Percentiles rank a stretch among this genome's conserved stretches.
phyloP scores from a whole-genome alignment of 768 basidiomycete genomes.

The Russula sp. region DNA sequence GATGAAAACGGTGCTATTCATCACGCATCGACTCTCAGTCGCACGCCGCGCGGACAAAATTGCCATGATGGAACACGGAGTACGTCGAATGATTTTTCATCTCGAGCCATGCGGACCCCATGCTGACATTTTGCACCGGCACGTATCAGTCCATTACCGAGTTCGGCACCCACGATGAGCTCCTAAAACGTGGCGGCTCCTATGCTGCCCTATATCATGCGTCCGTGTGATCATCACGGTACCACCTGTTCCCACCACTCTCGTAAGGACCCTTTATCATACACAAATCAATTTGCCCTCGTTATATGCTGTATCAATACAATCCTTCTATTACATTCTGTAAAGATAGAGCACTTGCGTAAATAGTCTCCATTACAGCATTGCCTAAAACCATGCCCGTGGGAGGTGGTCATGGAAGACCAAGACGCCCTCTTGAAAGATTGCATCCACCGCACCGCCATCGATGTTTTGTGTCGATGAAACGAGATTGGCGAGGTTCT shows the following conservation, averaged over 20 bases:
- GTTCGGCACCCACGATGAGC: constrained; percentile 29
- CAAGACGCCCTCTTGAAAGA: constrained; percentile 56
- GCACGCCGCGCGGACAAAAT: constrained; percentile 82
- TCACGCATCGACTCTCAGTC: constrained; percentile 77
- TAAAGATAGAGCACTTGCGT: constrained; percentile 16
- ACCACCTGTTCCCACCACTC: constrained; percentile 5
- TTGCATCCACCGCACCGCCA: constrained; percentile 60
- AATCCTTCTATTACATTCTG: constrained; percentile 20
- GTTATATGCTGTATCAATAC: constrained; percentile 19
- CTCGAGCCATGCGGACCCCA: constrained; percentile 1
- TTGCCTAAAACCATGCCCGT: constrained; percentile 45
- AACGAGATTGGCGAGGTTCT: constrained; percentile 34
- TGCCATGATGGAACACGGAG: constrained; percentile 79
- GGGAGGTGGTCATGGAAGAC: constrained; percentile 62
- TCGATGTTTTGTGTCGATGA: constrained; percentile 34
- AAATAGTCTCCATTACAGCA: constrained; percentile 19
- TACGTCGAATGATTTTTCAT: constrained; percentile 29
- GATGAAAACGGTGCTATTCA: constrained; percentile 72
- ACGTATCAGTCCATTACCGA: constrained; percentile 26
- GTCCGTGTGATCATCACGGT: constrained; percentile 19
- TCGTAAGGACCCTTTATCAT: constrained; percentile 15
- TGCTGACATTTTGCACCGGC: constrained; percentile 5
- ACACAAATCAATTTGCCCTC: not conserved
- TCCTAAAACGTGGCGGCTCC: constrained; percentile 25
- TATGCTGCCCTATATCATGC: constrained; percentile 26